Evolutionary conservation across 1,284 basidiomycete genomes (phyloP).

Genomic region (Rhodotorula sp.): DNA sequence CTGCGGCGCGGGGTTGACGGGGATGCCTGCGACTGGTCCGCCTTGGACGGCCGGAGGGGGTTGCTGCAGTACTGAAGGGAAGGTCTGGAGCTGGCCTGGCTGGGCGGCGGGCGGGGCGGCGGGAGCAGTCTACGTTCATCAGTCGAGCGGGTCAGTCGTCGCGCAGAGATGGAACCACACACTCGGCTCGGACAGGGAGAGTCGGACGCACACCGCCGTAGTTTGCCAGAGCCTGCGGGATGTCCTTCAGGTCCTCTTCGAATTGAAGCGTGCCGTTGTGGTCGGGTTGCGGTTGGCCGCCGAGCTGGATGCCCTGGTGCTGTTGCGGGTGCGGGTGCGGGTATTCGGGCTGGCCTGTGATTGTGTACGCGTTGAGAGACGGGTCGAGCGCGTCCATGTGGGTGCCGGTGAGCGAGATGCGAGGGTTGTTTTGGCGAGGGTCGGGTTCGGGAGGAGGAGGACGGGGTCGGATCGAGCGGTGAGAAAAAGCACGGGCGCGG

Average conservation of each 20-base stretch:
- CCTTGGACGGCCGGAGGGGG: not conserved
- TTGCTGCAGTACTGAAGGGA: conserved; percentile 22
- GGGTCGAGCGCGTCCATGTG: not conserved
- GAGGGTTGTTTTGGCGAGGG: too few relatives aligned
- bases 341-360: not conserved
- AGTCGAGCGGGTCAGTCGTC: not conserved
- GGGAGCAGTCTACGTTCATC: not conserved
- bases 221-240: conserved; percentile 17
- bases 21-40: conserved; percentile 13
- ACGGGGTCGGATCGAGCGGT: too few relatives aligned
- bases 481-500: too few relatives aligned
- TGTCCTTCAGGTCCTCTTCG: conserved; percentile 33
- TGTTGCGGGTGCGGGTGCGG: not conserved
- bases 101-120: not conserved
- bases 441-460: too few relatives aligned
- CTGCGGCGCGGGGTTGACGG: conserved; percentile 23
- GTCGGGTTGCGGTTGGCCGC: not conserved
- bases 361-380: too few relatives aligned
- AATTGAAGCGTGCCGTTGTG: conserved; percentile 15
- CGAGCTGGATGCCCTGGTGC: not conserved
- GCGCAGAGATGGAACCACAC: not conserved
- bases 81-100: not conserved
- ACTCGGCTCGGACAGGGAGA: not conserved
- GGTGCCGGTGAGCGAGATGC: too few relatives aligned
- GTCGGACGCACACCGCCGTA: not conserved